These are phyloP conservation scores for Colletotrichum eleusines DNA, from an alignment of 2,329 filamentous ascomycete species.

Conservation along the genomic window DNA sequence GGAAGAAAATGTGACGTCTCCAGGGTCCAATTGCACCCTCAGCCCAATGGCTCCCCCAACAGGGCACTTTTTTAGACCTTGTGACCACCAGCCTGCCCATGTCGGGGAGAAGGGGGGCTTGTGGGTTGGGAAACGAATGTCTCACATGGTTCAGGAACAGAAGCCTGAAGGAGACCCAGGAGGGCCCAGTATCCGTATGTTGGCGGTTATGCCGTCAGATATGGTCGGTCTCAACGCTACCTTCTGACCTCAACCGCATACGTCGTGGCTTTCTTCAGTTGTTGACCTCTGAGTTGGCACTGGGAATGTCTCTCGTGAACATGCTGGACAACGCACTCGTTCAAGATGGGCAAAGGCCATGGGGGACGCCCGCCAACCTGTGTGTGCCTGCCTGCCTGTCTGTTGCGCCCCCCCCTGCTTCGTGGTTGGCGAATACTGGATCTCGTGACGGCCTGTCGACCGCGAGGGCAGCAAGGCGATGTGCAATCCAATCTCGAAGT, in stretches of 20 bases:
- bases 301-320: conserved; percentile 33
- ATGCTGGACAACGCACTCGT: conserved; percentile 11
- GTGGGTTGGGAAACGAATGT: conserved; percentile 28
- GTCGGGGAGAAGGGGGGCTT: background rate
- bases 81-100: conserved; percentile 30
- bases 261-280: conserved; percentile 17
- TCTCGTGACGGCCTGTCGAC: conserved; percentile 32
- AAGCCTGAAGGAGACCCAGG: conserved; percentile 16
- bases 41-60: conserved; percentile 9
- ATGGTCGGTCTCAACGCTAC: conserved; percentile 19
- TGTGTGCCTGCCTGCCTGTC: conserved; percentile 18
- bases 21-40: conserved; percentile 31
- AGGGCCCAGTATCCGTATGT: conserved; percentile 14
- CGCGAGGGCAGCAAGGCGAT: conserved; percentile 30
- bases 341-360: background rate
- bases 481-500: conserved; percentile 25
- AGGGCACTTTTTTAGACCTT: conserved; percentile 17
- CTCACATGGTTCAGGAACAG: conserved; percentile 35
- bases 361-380: conserved; percentile 5
- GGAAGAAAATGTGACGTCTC: conserved; percentile 33
- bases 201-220: conserved; percentile 9
- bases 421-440: conserved; percentile 15
- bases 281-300: conserved; percentile 36
- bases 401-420: conserved; percentile 12
- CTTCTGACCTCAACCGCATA: conserved; percentile 40